Base-by-base conservation (phyloP, 805 yeast genomes). In the Komagataella populi region DNA sequence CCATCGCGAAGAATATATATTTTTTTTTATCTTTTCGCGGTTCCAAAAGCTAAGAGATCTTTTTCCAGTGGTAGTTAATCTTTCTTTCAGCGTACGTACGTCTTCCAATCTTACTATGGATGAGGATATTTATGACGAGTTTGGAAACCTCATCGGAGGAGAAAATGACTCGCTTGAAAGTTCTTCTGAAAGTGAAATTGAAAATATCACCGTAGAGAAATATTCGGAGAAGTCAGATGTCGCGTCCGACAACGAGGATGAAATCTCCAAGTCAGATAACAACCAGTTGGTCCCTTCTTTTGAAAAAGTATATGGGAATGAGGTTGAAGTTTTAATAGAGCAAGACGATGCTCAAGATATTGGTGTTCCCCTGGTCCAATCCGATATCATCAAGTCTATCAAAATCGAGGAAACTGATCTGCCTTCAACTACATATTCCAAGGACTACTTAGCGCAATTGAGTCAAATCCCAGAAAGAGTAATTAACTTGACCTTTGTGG, bases 51-150 rank as follows among this genome's bases (percentile, higher is more conserved):
- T 10, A 5, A 30, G 4, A 8, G 39, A 30, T 10, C 39, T 30
- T 30, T 24, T 30, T 30, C 39, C 20, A 20, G 20, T 20, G 3
- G 20, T 18, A 30, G 39, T n/a, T 20, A 44, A 23, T 39, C 23
- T 36, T 50, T 46, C 23, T 50, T 24, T 3, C 18, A 17, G 17
- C 17, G 44, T 30, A 30, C 10, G 4, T 30, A 30, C 10, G 4
- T 30, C 39, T 7, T 30, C 39, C 39, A 12, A 4, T 30, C 39
- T 30, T 30, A 30, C 14, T 30, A 78, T 77, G 80, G 85, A 78
- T 58, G 84, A 80, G 20, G 85, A 80, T 54, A 61, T 80, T 23
- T 87, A 83, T 65, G 96, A 88, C 65, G 96, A 88, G 74, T 84
- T 84, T 63, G 91, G 91, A 47, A 84, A 84, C 60, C 71, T 74